Evolutionary conservation across 208 protist species (phyloP), one percentile per base, ranked within the genome.

Genomic region (Crithidia brevicula): DNA sequence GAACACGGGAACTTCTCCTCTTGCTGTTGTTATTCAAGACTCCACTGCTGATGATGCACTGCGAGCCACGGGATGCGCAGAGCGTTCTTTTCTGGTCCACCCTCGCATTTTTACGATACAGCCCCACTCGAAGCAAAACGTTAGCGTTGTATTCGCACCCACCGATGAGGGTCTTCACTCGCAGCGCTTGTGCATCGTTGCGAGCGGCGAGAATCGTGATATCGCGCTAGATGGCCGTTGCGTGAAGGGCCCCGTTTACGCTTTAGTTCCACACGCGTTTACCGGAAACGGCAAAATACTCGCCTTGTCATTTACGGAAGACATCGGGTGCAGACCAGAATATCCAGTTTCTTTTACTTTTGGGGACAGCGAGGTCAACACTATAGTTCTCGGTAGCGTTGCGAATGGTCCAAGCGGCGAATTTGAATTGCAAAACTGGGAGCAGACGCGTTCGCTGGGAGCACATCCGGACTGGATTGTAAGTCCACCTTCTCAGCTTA

Each of bases 1-100:
- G 50, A 94, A 94, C 57, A 63, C 88, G 10, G 83, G 79, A 10
- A 76, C 76, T 23, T 87, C 85, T 40, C 73, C 85, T 3, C 64
- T 94, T 27, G 83, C 89, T 25, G 73, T 94, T 15, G 58, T 74
- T 22, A 64, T 85, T 34, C 51, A 69, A 36, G 58, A 79, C 45
- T n/a, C 74, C 16, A 45, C 25, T 11, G 23, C 28, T 16, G 62
- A 54, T 52, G 43, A 53, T 46, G 57, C 42, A 25, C 25, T 28
- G 56, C 45, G 28, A 22, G 13, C 0, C 28, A 28, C 1, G 10
- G 30, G 11, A 22, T n/a, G 20, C 25, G 0, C 43, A 5, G 3
- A 43, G 11, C 23, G 25, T 38, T 40, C 70, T 4, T 76, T 76
- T 70, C 57, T 76, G 13, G 57, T 76, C 13, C 70, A 76, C 22